A percentile compares a stretch with the other conserved stretches of the same genome.
phyloP scores from a whole-genome alignment of 495 filamentous ascomycete species.

The Penicillium chermesinum region DNA sequence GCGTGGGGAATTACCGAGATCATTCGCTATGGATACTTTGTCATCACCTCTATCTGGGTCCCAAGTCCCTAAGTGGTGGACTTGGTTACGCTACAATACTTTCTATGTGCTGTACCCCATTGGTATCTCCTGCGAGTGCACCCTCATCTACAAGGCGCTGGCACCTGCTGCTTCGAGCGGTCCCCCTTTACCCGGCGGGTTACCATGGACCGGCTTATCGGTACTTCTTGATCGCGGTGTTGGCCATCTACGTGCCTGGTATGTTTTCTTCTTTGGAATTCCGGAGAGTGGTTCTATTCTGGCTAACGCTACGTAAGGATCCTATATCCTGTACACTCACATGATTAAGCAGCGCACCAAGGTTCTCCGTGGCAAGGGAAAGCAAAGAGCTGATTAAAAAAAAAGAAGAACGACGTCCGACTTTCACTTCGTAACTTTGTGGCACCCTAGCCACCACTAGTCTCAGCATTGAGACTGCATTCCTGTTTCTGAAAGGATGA shows the following conservation, averaged over 20 bases:
- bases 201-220: neutral
- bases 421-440: neutral
- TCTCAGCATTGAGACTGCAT: too few relatives aligned
- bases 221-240: conserved; percentile 36
- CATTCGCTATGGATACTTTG: conserved; percentile 84
- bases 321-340: conserved; percentile 83
- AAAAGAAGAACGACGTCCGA: too few relatives aligned
- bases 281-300: too few relatives aligned
- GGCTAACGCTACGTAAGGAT: too few relatives aligned
- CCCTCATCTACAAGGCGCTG: conserved; percentile 63
- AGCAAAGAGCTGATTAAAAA: conserved; percentile 24
- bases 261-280: conserved; percentile 24
- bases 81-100: conserved; percentile 88
- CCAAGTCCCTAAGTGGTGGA: conserved; percentile 56
- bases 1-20: conserved; percentile 87
- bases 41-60: conserved; percentile 58
- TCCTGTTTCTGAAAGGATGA: too few relatives aligned
- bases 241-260: conserved; percentile 80
- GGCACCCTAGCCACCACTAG: too few relatives aligned
- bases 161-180: conserved; percentile 44
- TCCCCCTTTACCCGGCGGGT: neutral
- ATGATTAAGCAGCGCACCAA: conserved; percentile 88
- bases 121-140: conserved; percentile 81
- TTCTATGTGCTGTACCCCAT: conserved; percentile 91
- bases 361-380: conserved; percentile 48